Conservation (phyloP, 1,284 basidiomycete genomes). For the Rhodotorula sp. region DNA sequence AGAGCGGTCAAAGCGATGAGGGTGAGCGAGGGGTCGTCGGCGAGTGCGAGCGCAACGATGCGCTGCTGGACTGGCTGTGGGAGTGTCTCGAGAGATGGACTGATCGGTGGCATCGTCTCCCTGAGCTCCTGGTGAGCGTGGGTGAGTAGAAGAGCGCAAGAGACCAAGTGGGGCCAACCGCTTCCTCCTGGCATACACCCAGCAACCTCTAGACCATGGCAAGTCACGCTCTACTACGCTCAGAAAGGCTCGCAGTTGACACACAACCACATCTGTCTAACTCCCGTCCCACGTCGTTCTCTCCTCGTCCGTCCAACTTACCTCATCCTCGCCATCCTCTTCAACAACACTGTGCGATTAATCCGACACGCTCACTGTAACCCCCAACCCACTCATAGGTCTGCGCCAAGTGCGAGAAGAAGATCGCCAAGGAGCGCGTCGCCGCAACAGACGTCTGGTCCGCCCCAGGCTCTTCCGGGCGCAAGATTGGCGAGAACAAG, state of each 20-base stretch:
- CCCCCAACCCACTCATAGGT: constrained; percentile 21
- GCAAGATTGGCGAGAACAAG: constrained; percentile 80
- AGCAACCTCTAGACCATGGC: no score
- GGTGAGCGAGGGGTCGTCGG: not conserved
- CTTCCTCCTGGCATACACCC: not conserved
- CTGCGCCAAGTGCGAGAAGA: constrained; percentile 45
- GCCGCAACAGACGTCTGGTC: constrained; percentile 29
- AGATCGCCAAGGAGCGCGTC: constrained; percentile 25
- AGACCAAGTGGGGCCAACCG: not conserved
- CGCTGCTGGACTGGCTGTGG: constrained; percentile 12
- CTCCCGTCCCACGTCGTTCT: not conserved
- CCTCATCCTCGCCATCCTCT: not conserved
- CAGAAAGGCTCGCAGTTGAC: no score
- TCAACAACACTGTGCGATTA: no score
- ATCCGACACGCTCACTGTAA: not conserved
- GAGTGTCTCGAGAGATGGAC: not conserved
- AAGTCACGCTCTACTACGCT: no score
- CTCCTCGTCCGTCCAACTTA: no score
- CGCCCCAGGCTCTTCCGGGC: constrained; percentile 42
- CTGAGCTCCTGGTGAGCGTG: not conserved
- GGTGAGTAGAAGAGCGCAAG: not conserved
- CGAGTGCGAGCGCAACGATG: constrained; percentile 15
- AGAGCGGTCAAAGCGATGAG: not conserved
- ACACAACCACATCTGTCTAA: not conserved
- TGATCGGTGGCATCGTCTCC: not conserved